Conservation (phyloP, 2,329 filamentous ascomycete genomes). For the Pseudogymnoascus sp. region DNA sequence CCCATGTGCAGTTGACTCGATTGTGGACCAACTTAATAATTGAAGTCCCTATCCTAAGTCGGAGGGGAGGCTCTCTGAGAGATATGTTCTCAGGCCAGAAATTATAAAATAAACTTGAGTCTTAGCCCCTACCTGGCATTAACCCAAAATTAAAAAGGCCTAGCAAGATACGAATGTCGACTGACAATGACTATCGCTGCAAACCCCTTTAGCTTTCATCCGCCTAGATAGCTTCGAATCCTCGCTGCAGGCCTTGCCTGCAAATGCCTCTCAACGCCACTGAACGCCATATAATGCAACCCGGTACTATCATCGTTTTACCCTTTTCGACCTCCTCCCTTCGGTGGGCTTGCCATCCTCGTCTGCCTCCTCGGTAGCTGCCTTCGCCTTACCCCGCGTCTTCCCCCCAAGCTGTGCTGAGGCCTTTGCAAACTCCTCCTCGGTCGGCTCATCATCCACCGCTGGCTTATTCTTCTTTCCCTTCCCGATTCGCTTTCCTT, state of each 20-base stretch:
- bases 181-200: too few species aligned
- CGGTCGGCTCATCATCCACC: slow-evolving; percentile 47
- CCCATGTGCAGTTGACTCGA: neutral
- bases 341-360: neutral
- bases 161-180: too few species aligned
- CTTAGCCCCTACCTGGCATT: too few species aligned
- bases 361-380: neutral
- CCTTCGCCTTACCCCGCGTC: neutral
- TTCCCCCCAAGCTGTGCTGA: slow-evolving; percentile 37
- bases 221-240: neutral
- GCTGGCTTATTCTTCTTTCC: slow-evolving; percentile 54
- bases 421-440: slow-evolving; percentile 52
- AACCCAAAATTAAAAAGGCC: too few species aligned
- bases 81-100: neutral
- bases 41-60: neutral
- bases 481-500: slow-evolving; percentile 37
- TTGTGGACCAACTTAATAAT: neutral
- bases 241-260: neutral
- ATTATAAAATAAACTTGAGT: neutral
- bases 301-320: neutral
- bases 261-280: neutral
- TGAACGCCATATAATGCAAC: neutral
- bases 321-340: neutral
- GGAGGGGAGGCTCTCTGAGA: neutral
- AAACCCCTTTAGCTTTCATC: neutral